Evolutionary conservation across 306 rosid genomes (phyloP).

Genomic region (Astragalus glycyphyllos): DNA sequence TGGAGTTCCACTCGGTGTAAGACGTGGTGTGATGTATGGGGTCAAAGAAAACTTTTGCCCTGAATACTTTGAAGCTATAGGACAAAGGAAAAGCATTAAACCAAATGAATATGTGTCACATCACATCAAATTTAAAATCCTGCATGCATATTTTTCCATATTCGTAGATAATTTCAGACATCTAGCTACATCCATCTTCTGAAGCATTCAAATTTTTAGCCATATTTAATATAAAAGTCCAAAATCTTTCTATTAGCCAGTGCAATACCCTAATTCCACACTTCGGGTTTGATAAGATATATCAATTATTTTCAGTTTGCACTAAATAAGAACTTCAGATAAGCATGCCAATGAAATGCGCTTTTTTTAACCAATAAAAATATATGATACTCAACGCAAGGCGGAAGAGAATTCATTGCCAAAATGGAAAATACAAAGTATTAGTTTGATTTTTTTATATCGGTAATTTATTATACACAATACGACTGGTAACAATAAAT

Average conservation of each 20-base stretch:
- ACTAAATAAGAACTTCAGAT: constrained; percentile 21
- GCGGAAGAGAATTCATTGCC: constrained; percentile 4
- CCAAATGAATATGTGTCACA: constrained; percentile 21
- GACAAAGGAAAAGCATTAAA: constrained; percentile 35
- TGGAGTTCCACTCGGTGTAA: constrained; percentile 94
- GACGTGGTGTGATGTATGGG: constrained; percentile 88
- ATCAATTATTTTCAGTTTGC: constrained; percentile 6
- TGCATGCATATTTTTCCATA: constrained; percentile 15
- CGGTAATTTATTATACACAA: constrained; percentile 7
- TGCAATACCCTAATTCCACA: background rate
- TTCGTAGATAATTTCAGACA: constrained; percentile 26
- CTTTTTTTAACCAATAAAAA: too few species aligned
- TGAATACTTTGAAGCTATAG: constrained; percentile 62
- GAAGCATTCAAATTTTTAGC: background rate
- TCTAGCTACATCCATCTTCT: constrained; percentile 8
- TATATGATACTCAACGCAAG: constrained; percentile 10
- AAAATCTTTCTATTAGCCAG: too few species aligned
- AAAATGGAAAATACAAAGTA: background rate
- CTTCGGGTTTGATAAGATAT: background rate
- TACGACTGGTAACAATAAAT: constrained; percentile 9
- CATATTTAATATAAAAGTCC: background rate
- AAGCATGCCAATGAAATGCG: background rate
- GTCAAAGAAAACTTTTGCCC: constrained; percentile 73
- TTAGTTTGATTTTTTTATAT: background rate
- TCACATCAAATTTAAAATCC: constrained; percentile 6